Evolutionary conservation across 2,329 filamentous ascomycete genomes (phyloP).

Genomic region (Fusarium sp.): DNA sequence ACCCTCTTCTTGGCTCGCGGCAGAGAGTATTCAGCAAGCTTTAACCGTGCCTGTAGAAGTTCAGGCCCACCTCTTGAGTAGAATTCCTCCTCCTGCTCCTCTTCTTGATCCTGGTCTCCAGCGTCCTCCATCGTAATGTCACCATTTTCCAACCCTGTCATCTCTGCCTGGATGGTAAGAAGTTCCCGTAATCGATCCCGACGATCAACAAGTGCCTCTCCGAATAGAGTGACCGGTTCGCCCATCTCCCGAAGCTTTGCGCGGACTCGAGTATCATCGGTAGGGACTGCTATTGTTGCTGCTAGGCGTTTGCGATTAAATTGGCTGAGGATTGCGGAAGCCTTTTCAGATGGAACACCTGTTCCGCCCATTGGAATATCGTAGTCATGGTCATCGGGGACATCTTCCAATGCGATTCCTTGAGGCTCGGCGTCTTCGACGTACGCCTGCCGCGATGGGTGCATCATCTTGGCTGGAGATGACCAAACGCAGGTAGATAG

Average conservation of each 20-base stretch:
- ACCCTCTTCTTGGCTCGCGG: constrained; percentile 82
- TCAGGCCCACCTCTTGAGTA: constrained; percentile 85
- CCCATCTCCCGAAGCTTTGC: constrained; percentile 82
- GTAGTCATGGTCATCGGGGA: constrained; percentile 82
- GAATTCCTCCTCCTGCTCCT: constrained; percentile 89
- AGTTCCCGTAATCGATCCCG: constrained; percentile 87
- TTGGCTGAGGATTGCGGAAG: constrained; percentile 84
- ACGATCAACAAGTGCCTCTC: constrained; percentile 85
- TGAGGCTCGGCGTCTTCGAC: constrained; percentile 81
- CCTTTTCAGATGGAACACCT: constrained; percentile 80
- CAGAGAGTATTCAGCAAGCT: constrained; percentile 85
- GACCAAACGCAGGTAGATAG: not conserved
- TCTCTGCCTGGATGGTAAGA: constrained; percentile 77
- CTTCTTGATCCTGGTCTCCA: constrained; percentile 68
- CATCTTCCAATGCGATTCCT: constrained; percentile 59
- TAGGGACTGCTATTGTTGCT: constrained; percentile 89
- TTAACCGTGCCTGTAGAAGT: constrained; percentile 77
- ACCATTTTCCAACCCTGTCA: constrained; percentile 62
- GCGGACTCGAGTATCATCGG: constrained; percentile 89
- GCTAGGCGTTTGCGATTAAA: constrained; percentile 92
- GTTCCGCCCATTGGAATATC: constrained; percentile 72
- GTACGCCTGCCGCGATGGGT: constrained; percentile 91
- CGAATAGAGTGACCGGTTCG: constrained; percentile 95
- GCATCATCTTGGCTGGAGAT: constrained; percentile 65
- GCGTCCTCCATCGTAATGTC: constrained; percentile 71